Conservation (phyloP, 106 monocot genomes). For the Triglochin maritima region DNA sequence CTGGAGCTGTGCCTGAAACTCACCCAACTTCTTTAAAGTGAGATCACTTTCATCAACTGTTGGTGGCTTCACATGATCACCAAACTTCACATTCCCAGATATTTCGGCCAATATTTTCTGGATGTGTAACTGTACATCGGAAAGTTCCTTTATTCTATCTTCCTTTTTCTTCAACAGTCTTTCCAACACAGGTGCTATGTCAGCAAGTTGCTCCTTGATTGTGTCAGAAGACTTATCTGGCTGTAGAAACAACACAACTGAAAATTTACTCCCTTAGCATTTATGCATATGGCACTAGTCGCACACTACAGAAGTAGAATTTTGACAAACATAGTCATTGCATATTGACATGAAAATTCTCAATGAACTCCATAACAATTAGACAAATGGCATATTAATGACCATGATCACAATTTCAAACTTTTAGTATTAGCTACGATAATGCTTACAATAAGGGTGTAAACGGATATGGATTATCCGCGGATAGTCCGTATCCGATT, state of each 20-base stretch:
- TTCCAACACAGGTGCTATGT: constrained; percentile 67
- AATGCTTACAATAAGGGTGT: too few relatives aligned
- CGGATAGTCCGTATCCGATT: too few relatives aligned
- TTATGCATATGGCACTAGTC: too few relatives aligned
- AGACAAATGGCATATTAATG: too few relatives aligned
- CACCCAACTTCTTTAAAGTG: constrained; percentile 64
- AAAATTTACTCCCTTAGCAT: too few relatives aligned
- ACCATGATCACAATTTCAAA: too few relatives aligned
- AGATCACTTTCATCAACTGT: constrained; percentile 71
- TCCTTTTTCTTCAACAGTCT: constrained; percentile 63
- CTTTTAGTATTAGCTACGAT: too few relatives aligned
- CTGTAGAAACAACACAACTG: constrained; percentile 15
- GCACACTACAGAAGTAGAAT: too few relatives aligned
- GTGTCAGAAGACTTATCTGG: constrained; percentile 81
- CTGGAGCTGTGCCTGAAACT: constrained; percentile 64
- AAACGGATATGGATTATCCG: too few relatives aligned
- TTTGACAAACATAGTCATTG: too few relatives aligned
- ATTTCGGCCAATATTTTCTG: constrained; percentile 58
- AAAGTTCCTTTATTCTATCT: constrained; percentile 63
- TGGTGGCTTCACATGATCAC: constrained; percentile 31
- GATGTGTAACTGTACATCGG: constrained; percentile 65
- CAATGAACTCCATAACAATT: too few relatives aligned
- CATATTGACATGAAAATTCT: too few relatives aligned
- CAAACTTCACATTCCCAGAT: constrained; percentile 32
- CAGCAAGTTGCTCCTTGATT: constrained; percentile 84